These are phyloP conservation scores for Talaromyces borbonicus DNA, from an alignment of 495 filamentous ascomycete species.

Conservation along the genomic window DNA sequence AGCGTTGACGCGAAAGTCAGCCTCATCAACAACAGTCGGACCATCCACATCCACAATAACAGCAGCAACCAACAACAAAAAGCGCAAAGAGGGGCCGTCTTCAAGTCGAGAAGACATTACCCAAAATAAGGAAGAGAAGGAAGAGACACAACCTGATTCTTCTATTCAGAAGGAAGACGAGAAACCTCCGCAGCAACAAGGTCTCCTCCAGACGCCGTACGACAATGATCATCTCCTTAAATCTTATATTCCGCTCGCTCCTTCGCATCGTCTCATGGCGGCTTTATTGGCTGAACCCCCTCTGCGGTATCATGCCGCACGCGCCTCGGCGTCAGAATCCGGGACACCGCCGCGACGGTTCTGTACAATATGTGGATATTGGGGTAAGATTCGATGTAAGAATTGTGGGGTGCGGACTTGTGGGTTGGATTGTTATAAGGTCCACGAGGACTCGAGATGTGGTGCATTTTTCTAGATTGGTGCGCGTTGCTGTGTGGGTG, in stretches of 20 bases:
- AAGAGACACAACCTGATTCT: conserved; percentile 17
- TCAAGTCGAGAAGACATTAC: too few species aligned
- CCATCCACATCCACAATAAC: conserved; percentile 17
- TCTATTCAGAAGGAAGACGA: conserved; percentile 7
- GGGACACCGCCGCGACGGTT: conserved; percentile 57
- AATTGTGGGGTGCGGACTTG: conserved; percentile 75
- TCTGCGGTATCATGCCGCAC: conserved; percentile 68
- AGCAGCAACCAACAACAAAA: conserved; percentile 14
- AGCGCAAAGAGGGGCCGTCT: too few species aligned
- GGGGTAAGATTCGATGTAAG: conserved; percentile 77
- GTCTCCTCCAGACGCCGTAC: conserved; percentile 26
- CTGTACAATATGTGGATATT: conserved; percentile 88
- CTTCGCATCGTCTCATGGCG: conserved; percentile 57
- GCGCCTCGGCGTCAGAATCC: conserved; percentile 44
- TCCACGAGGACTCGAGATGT: conserved; percentile 74
- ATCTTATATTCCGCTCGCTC: conserved; percentile 52
- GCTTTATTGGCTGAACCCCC: conserved; percentile 60
- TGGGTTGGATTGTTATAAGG: conserved; percentile 68
- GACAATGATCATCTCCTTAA: conserved; percentile 55
- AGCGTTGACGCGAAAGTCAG: conserved; percentile 2
- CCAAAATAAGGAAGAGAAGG: conserved; percentile 16
- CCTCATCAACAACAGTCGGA: conserved; percentile 15
- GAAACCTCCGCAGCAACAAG: conserved; percentile 15
- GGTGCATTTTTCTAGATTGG: conserved; percentile 42
- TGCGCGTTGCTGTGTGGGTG: too few species aligned